These are phyloP conservation scores for Babesia caballi DNA, from an alignment of 169 alveolate genomes.

Conservation along the genomic window DNA sequence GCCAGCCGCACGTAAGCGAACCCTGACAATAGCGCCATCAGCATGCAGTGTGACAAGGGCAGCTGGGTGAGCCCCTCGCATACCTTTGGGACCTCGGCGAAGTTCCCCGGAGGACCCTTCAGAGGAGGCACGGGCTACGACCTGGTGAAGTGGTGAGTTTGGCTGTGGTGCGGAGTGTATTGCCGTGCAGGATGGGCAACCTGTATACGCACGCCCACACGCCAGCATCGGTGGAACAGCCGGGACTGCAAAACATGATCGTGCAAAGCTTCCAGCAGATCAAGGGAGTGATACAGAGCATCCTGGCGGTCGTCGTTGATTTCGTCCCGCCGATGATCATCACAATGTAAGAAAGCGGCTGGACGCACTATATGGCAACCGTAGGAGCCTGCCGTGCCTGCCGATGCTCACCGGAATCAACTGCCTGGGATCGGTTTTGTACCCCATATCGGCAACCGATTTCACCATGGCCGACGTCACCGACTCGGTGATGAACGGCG, in stretches of 20 bases:
- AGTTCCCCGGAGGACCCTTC: slow-evolving; percentile 67
- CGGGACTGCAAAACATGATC: slow-evolving; percentile 74
- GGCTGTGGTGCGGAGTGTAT: not conserved
- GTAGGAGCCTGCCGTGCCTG: slow-evolving; percentile 82
- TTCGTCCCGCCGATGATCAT: slow-evolving; percentile 81
- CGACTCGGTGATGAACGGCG: slow-evolving; percentile 81
- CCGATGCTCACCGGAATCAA: slow-evolving; percentile 85
- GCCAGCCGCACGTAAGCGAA: slow-evolving; percentile 59
- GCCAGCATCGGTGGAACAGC: slow-evolving; percentile 70
- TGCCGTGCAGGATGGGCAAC: slow-evolving; percentile 64
- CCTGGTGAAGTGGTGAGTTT: slow-evolving; percentile 42
- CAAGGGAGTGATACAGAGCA: slow-evolving; percentile 78
- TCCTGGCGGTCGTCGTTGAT: slow-evolving; percentile 75
- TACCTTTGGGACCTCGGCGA: slow-evolving; percentile 28
- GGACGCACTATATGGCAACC: not conserved
- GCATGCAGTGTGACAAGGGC: slow-evolving; percentile 56
- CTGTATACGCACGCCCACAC: slow-evolving; percentile 52
- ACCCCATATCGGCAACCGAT: slow-evolving; percentile 82
- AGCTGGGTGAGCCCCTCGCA: slow-evolving; percentile 56
- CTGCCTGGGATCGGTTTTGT: slow-evolving; percentile 81
- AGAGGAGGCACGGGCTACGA: slow-evolving; percentile 40
- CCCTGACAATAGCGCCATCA: not conserved
- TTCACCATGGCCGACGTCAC: slow-evolving; percentile 79
- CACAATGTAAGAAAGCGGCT: slow-evolving; percentile 66
- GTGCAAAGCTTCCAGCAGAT: slow-evolving; percentile 74